Conservation (phyloP, 768 basidiomycete genomes). For the Pleurotus eryngii region DNA sequence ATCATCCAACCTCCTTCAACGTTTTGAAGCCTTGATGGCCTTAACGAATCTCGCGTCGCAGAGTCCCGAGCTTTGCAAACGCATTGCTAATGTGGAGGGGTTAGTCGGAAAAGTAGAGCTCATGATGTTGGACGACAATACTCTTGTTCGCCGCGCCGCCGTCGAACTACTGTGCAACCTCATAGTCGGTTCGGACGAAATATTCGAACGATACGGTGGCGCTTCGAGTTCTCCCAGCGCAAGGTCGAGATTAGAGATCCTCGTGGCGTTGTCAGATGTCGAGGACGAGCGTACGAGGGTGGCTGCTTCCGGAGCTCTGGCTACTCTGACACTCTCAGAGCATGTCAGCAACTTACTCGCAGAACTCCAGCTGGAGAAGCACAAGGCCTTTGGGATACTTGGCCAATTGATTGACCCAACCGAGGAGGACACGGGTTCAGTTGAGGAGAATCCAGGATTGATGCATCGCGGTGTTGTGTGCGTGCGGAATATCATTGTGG, state of each 20-base stretch:
- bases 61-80: slow-evolving; percentile 57
- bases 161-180: slow-evolving; percentile 93
- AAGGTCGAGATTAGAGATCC: slow-evolving; percentile 71
- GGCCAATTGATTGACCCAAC: slow-evolving; percentile 63
- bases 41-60: slow-evolving; percentile 92
- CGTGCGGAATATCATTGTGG: slow-evolving; percentile 56
- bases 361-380: slow-evolving; percentile 60
- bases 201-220: slow-evolving; percentile 72
- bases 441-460: slow-evolving; percentile 52
- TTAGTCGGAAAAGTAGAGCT: slow-evolving; percentile 67
- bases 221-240: slow-evolving; percentile 31
- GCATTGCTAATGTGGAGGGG: slow-evolving; percentile 60
- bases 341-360: slow-evolving; percentile 60
- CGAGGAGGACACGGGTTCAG: slow-evolving; percentile 24
- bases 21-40: slow-evolving; percentile 94
- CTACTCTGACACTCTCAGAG: slow-evolving; percentile 66
- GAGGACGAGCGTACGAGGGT: slow-evolving; percentile 82
- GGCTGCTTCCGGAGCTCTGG: slow-evolving; percentile 90
- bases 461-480: slow-evolving; percentile 80
- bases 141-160: slow-evolving; percentile 79
- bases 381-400: slow-evolving; percentile 62
- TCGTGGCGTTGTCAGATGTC: slow-evolving; percentile 83
- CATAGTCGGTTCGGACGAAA: slow-evolving; percentile 67
- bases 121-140: slow-evolving; percentile 78
- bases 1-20: slow-evolving; percentile 70